Conservation (phyloP, 176 grass and related monocot genomes). For the Bolboschoenus planiculmis region DNA sequence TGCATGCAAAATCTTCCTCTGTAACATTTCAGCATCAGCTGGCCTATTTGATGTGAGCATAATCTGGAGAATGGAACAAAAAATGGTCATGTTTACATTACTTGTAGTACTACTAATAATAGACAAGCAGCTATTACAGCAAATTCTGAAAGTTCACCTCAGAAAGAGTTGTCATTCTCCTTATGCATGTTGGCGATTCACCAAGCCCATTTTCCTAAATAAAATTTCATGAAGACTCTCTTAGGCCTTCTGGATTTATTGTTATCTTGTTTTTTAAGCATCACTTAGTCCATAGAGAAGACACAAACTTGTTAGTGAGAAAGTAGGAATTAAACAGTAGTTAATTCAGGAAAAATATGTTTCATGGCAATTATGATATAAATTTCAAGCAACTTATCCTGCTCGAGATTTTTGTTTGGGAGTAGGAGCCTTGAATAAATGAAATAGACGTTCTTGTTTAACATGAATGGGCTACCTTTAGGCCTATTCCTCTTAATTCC, state of each 20-base stretch:
- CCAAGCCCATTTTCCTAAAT: constrained; percentile 78
- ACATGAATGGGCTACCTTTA: neutral
- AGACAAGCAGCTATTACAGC: neutral
- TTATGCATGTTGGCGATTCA: constrained; percentile 51
- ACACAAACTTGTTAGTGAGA: neutral
- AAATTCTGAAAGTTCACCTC: constrained; percentile 25
- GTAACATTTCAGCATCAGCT: constrained; percentile 73
- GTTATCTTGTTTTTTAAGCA: neutral
- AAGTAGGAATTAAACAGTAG: neutral
- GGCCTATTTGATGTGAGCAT: constrained; percentile 51
- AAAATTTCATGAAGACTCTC: constrained; percentile 11
- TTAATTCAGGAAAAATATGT: neutral
- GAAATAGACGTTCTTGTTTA: neutral
- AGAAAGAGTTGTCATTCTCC: constrained; percentile 57
- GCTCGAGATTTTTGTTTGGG: neutral
- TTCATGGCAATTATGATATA: neutral
- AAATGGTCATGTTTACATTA: neutral
- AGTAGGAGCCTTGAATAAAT: neutral
- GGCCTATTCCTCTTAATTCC: too few species aligned
- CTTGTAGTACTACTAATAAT: neutral
- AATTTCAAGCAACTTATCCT: neutral
- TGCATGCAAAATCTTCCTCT: constrained; percentile 84
- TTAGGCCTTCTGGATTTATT: neutral
- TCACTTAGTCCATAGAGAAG: neutral
- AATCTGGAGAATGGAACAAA: constrained; percentile 35